phyloP scores from a whole-genome alignment of 2,329 filamentous ascomycete genomes.

The Curvularia hawaiiensis region DNA sequence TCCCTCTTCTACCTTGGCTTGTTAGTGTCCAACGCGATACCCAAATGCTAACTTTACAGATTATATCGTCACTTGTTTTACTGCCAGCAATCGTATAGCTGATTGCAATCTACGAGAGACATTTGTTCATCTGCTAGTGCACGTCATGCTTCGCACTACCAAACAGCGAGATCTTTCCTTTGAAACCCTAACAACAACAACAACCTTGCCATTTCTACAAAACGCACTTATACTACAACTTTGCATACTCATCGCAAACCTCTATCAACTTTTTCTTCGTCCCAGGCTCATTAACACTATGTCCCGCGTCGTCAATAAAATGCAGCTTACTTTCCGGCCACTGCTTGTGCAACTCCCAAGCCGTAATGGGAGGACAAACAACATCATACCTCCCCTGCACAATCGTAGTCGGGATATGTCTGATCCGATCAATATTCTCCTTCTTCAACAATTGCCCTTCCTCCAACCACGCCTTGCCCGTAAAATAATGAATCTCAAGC shows the following conservation, averaged over 20 bases:
- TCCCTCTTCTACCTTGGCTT: neutral
- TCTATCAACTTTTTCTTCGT: conserved; percentile 34
- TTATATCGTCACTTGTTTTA: no score
- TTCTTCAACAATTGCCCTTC: conserved; percentile 49
- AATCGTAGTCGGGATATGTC: conserved; percentile 48
- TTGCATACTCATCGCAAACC: conserved; percentile 32
- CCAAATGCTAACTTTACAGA: neutral
- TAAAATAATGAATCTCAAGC: conserved; percentile 53
- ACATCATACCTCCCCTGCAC: conserved; percentile 56
- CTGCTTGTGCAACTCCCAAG: conserved; percentile 51
- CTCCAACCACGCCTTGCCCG: conserved; percentile 49
- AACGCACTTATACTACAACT: neutral
- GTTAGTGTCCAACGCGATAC: neutral
- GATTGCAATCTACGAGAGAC: neutral
- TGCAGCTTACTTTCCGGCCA: conserved; percentile 43
- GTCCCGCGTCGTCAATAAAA: conserved; percentile 43
- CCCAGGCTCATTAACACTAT: conserved; percentile 38
- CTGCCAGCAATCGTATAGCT: no score
- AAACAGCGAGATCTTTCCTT: neutral
- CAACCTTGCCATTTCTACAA: neutral
- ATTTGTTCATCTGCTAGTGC: neutral
- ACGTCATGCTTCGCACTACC: neutral
- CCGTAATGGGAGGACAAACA: conserved; percentile 51
- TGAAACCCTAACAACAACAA: no score
- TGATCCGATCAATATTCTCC: conserved; percentile 44